These are phyloP conservation scores for Chloranthus sessilifolius DNA, from an alignment of 164 flowering plant genomes.

Conservation along the genomic window DNA sequence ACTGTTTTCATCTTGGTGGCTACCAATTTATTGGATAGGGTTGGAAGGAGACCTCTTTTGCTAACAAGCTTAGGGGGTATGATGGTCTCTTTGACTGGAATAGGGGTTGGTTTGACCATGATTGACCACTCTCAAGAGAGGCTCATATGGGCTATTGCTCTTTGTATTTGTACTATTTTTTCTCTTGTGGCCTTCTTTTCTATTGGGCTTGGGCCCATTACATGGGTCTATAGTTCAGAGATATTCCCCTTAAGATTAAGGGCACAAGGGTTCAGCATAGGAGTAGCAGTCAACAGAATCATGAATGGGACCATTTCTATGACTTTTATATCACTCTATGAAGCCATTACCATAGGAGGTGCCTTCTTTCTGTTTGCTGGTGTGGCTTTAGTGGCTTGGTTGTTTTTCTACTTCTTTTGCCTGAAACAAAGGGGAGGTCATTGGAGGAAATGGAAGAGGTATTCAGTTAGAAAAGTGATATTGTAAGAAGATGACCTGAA, in stretches of 20 bases:
- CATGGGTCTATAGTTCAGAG: constrained; percentile 81
- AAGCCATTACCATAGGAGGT: constrained; percentile 52
- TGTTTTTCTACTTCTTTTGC: constrained; percentile 42
- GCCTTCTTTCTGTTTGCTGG: constrained; percentile 49
- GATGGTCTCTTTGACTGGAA: constrained; percentile 10
- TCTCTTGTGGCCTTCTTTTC: constrained; percentile 49
- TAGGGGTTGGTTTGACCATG: constrained; percentile 22
- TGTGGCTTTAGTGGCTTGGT: constrained; percentile 32
- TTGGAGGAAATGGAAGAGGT: constrained; percentile 57
- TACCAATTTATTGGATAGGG: constrained; percentile 22
- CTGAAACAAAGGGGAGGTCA: constrained; percentile 64
- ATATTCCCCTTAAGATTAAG: constrained; percentile 58
- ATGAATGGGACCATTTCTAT: constrained; percentile 50
- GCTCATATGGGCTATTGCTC: constrained; percentile 38
- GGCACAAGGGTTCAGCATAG: constrained; percentile 52
- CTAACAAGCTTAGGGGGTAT: constrained; percentile 24
- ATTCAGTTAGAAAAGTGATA: too few relatives aligned
- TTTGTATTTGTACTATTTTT: constrained; percentile 31
- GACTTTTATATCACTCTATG: constrained; percentile 45
- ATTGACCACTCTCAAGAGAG: constrained; percentile 18
- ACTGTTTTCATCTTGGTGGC: constrained; percentile 26
- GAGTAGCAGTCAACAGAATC: constrained; percentile 48
- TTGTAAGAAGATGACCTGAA: too few relatives aligned
- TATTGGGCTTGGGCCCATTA: constrained; percentile 70
- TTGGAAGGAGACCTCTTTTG: constrained; percentile 23